These are phyloP conservation scores for Verbascum thapsus DNA, from an alignment of 257 asterid genomes.

Conservation along the genomic window DNA sequence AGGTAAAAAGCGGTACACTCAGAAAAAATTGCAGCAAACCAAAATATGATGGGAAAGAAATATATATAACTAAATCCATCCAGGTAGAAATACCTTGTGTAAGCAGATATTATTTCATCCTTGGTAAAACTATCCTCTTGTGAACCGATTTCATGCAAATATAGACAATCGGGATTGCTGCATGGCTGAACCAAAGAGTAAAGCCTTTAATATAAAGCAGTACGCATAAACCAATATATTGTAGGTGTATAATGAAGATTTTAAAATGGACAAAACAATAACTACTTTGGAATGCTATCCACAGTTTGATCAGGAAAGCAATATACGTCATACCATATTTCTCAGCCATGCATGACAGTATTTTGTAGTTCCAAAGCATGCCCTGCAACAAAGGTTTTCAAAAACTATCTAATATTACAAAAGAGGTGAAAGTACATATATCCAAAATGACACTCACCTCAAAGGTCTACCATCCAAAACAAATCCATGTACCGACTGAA, in stretches of 20 bases:
- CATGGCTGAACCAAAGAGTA: constrained; percentile 67
- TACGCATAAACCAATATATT: constrained; percentile 14
- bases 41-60: neutral
- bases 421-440: neutral
- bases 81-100: constrained; percentile 64
- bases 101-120: constrained; percentile 87
- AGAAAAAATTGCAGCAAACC: neutral
- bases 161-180: constrained; percentile 85
- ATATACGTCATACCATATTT: constrained; percentile 57
- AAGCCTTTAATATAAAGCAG: neutral
- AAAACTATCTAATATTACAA: constrained; percentile 22
- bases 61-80: constrained; percentile 15
- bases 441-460: constrained; percentile 48
- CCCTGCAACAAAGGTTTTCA: constrained; percentile 57
- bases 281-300: constrained; percentile 6
- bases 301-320: constrained; percentile 19
- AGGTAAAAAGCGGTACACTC: neutral
- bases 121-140: constrained; percentile 91
- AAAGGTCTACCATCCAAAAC: constrained; percentile 75
- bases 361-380: constrained; percentile 87
- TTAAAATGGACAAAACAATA: constrained; percentile 17
- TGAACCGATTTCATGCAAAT: constrained; percentile 84
- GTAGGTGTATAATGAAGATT: constrained; percentile 5
- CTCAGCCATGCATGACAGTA: constrained; percentile 94
- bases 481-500: constrained; percentile 93